Percentiles rank a stretch among this genome's conserved stretches.
Conservation (phyloP, 2,329 filamentous ascomycete genomes). For the Shiraia bambusicola region DNA sequence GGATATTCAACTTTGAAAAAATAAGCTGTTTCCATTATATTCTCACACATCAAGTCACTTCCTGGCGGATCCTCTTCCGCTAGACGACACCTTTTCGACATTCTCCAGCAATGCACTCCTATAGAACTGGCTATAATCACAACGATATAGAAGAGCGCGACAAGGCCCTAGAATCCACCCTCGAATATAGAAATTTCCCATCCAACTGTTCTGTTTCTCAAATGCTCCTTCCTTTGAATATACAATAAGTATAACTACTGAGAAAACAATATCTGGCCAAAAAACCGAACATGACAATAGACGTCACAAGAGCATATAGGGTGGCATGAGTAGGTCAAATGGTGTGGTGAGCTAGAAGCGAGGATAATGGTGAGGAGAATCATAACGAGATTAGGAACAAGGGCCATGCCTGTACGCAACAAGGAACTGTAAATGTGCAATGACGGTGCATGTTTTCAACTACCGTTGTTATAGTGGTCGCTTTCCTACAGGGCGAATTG, state of each 20-base stretch:
- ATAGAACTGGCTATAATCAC: conserved; percentile 3
- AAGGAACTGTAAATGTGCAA: conserved; percentile 5
- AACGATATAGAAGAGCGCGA: conserved; percentile 3
- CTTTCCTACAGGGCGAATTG: conserved; percentile 5
- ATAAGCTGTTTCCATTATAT: no score
- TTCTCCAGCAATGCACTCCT: conserved; percentile 9
- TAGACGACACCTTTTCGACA: background rate
- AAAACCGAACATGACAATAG: conserved; percentile 3
- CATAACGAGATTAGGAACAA: conserved; percentile 6
- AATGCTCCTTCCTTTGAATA: conserved; percentile 2
- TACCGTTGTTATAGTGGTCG: background rate
- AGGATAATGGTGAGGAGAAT: conserved; percentile 2
- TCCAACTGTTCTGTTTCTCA: conserved; percentile 1
- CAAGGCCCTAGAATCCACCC: conserved; percentile 1
- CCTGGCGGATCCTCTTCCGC: no score
- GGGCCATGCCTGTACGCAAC: conserved; percentile 8
- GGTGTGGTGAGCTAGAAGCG: conserved; percentile 1
- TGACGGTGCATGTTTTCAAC: conserved; percentile 3
- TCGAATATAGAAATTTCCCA: conserved; percentile 3
- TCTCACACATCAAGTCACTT: no score
- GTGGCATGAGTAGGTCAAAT: conserved; percentile 6
- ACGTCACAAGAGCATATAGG: conserved; percentile 7
- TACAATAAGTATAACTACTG: conserved; percentile 2
- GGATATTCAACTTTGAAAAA: no score
- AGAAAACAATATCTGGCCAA: conserved; percentile 3